Conservation (phyloP, 257 asterid species). For the Lycium barbarum region DNA sequence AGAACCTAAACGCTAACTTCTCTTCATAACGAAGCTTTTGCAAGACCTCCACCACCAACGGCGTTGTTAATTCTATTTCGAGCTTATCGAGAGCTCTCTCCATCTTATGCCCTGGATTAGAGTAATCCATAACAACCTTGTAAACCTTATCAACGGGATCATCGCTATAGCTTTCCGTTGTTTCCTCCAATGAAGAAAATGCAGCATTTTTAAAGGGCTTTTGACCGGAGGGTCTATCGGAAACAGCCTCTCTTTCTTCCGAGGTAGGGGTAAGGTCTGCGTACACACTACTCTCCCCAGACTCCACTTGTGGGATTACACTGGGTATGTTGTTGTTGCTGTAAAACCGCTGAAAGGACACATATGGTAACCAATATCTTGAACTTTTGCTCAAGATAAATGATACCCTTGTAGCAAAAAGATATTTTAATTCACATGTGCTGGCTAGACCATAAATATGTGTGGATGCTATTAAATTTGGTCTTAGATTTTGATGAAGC, state of each 20-base stretch:
- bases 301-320: too few species aligned
- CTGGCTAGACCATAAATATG: not conserved
- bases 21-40: conserved; percentile 75
- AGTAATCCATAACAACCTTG: conserved; percentile 63
- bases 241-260: too few species aligned
- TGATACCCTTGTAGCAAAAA: conserved; percentile 11
- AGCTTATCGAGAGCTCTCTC: conserved; percentile 74
- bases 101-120: conserved; percentile 74
- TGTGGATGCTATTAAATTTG: not conserved
- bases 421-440: not conserved
- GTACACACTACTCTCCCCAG: too few species aligned
- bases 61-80: conserved; percentile 61
- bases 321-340: too few species aligned
- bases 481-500: conserved; percentile 17
- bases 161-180: conserved; percentile 34
- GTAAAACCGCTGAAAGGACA: conserved; percentile 42
- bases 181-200: conserved; percentile 31
- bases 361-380: conserved; percentile 28
- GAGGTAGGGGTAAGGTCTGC: too few species aligned
- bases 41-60: conserved; percentile 73
- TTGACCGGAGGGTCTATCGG: too few species aligned
- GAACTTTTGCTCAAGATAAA: conserved; percentile 15
- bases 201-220: conserved; percentile 32
- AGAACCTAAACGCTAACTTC: conserved; percentile 84
- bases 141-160: conserved; percentile 55